Evolutionary conservation across 164 flowering plant genomes (phyloP).

Genomic region (Stephania yunnanensis): DNA sequence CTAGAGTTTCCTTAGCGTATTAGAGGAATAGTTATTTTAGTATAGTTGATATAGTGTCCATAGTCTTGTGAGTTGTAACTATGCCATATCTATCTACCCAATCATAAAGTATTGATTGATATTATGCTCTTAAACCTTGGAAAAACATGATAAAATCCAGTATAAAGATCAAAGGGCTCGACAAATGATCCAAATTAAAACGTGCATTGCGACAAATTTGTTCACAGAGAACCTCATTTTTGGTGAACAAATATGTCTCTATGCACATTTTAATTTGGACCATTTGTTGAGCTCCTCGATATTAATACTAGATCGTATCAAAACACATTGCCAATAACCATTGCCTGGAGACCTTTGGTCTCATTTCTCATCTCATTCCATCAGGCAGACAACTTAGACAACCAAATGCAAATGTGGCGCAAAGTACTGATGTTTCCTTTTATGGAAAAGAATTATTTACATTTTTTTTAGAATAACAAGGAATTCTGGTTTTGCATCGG

Average conservation of each 20-base stretch:
- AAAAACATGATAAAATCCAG: not conserved
- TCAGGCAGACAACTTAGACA: not conserved
- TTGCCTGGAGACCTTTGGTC: too few relatives aligned
- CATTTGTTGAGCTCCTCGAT: too few relatives aligned
- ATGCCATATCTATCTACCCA: not conserved
- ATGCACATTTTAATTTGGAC: too few relatives aligned
- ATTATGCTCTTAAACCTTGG: not conserved
- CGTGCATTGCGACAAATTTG: not conserved
- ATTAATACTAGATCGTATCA: too few relatives aligned
- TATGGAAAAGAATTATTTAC: not conserved
- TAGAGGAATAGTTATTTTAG: not conserved
- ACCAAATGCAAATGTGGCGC: not conserved
- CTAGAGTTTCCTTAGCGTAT: too few relatives aligned
- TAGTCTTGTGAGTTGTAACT: not conserved
- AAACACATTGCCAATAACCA: too few relatives aligned
- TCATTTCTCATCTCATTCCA: too few relatives aligned
- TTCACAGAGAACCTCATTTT: not conserved
- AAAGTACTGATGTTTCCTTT: not conserved
- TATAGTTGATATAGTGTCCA: not conserved
- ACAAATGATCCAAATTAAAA: too few relatives aligned
- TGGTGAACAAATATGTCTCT: not conserved
- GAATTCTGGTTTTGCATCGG: too few relatives aligned
- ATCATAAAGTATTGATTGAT: not conserved
- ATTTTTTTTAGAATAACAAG: not conserved
- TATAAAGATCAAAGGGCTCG: not conserved